These are phyloP conservation scores for Russula olivacea DNA, from an alignment of 768 basidiomycete genomes.

Conservation along the genomic window DNA sequence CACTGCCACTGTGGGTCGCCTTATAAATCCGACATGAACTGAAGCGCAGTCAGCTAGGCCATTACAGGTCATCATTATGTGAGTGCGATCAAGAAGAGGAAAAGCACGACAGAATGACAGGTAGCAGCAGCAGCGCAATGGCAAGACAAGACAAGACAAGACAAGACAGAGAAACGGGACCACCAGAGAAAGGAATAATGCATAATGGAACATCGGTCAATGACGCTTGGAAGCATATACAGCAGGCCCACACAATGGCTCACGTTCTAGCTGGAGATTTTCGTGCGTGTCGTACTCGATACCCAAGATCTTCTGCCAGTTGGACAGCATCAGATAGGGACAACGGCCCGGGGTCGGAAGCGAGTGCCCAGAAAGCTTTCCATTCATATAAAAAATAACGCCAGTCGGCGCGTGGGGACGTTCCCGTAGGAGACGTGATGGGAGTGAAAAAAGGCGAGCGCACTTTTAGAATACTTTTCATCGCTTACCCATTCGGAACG, in stretches of 20 bases:
- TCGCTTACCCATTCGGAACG: conserved; percentile 73
- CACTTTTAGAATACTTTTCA: conserved; percentile 27
- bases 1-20: too few relatives aligned
- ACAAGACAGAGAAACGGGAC: neutral
- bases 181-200: neutral
- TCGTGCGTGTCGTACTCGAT: conserved; percentile 57
- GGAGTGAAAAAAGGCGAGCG: too few relatives aligned
- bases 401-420: neutral
- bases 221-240: conserved; percentile 9
- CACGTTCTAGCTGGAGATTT: conserved; percentile 52
- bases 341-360: conserved; percentile 61
- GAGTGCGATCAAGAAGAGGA: neutral
- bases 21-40: too few relatives aligned
- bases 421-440: neutral
- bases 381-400: neutral
- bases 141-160: neutral
- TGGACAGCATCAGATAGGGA: conserved; percentile 55
- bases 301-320: conserved; percentile 75
- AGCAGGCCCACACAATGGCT: conserved; percentile 43
- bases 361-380: conserved; percentile 65
- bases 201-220: neutral
- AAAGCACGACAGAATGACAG: neutral
- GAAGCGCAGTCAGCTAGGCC: too few relatives aligned
- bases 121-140: neutral
- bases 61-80: neutral